Conservation (phyloP, 2,329 filamentous ascomycete genomes). For the Fusarium transvaalense region DNA sequence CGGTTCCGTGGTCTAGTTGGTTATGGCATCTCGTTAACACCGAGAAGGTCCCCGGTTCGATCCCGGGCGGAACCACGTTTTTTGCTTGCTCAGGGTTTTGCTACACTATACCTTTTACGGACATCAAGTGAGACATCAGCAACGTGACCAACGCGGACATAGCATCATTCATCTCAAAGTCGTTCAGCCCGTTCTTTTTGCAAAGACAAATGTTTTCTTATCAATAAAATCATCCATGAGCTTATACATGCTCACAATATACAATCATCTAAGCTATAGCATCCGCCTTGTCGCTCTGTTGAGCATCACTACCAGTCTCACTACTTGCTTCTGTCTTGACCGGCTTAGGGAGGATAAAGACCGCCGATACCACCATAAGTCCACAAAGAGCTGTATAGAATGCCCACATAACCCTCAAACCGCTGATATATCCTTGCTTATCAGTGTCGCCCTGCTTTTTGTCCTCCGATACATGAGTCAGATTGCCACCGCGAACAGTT, state of each 20-base stretch:
- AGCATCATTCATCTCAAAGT: not conserved
- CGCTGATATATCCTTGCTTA: constrained; percentile 34
- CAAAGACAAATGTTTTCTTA: not conserved
- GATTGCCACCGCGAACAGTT: constrained; percentile 27
- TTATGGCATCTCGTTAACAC: constrained; percentile 22
- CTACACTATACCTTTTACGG: not conserved
- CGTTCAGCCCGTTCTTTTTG: not conserved
- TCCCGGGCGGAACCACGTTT: constrained; percentile 11
- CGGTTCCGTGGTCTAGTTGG: constrained; percentile 11
- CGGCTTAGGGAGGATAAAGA: constrained; percentile 35
- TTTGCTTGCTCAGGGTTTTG: not conserved
- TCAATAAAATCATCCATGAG: not conserved
- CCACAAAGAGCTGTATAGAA: constrained; percentile 38
- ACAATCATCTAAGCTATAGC: not conserved
- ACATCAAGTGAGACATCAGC: not conserved
- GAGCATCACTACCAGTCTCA: constrained; percentile 1
- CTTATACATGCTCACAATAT: not conserved
- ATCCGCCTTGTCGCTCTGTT: constrained; percentile 3
- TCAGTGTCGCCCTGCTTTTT: constrained; percentile 12
- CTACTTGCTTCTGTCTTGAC: not conserved
- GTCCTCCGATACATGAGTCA: constrained; percentile 27
- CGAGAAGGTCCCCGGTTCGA: constrained; percentile 25
- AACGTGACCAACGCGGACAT: not conserved
- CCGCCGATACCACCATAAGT: constrained; percentile 25
- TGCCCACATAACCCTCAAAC: constrained; percentile 37